Base-by-base conservation (phyloP, 805 yeast genomes). In the Wickerhamomyces bovis region DNA sequence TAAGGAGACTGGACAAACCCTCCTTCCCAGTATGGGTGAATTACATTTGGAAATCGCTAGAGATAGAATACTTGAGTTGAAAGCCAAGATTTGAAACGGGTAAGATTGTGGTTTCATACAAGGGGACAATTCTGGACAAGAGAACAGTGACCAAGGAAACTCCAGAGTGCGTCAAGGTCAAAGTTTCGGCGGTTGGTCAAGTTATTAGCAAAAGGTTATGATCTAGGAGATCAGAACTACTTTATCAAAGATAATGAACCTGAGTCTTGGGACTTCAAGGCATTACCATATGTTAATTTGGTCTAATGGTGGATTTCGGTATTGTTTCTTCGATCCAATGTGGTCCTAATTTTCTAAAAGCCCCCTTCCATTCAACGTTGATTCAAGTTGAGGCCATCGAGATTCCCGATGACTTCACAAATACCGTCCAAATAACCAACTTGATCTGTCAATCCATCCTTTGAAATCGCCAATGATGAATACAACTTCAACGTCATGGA, bases 21-120 rank as follows among this genome's bases (percentile, higher is more conserved):
- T 90, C 23, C 66, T 94, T 26, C 82, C 96, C 18, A 99, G 99
- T 28, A 92, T 92, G 98, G 99, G 99, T 38, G 98, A 94, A 60
- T 72, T 94, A 42, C 99, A 94, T 67, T 72, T 94, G 43, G 98
- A 94, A 55, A 89, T 94, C 53, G 85, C 94, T 2, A 75, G 73
- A 42, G 94, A 88, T 56, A 72, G 97, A 46, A 67, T 87, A n/a
- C 77, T 77, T 39, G 96, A 89, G 47, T 73, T 89, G 75, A 83
- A 84, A 62, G 96, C 95, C 3, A 80, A 83, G 46, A 85, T 87
- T n/a, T 1, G 82, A 81, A 28, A 73, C 89, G 35, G 89, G 97
- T 41, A 82, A 83, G 44, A 87, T 94, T 19, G 87, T 81, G 69
- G 96, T 94, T 6, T 85, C 97, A 0, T 92, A 86, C 64, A 89